Conservation (phyloP, 2,329 filamentous ascomycete genomes). For the Alternaria atra region DNA sequence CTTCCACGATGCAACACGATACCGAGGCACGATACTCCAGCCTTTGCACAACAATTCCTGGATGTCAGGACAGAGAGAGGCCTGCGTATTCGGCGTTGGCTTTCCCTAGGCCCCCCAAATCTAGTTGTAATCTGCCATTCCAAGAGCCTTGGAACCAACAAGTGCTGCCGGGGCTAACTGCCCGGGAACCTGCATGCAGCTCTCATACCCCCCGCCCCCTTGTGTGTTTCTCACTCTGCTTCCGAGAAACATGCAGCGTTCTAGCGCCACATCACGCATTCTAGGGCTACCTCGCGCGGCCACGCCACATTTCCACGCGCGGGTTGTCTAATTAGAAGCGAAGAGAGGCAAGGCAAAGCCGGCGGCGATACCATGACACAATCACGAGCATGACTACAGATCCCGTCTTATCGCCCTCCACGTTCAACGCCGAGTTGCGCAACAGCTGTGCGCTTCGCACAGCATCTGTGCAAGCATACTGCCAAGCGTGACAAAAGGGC, state of each 20-base stretch:
- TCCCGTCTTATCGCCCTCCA: neutral
- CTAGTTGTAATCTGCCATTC: conserved; percentile 4
- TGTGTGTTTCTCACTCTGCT: neutral
- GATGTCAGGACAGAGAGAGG: neutral
- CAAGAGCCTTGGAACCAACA: conserved; percentile 4
- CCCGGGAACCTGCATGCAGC: conserved; percentile 5
- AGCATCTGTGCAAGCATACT: neutral
- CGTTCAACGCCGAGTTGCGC: neutral
- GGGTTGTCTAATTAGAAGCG: neutral
- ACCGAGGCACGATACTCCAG: neutral
- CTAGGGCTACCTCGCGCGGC: neutral
- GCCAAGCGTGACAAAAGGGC: neutral
- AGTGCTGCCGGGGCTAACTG: conserved; percentile 2
- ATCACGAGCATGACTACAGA: neutral
- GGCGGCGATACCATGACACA: neutral
- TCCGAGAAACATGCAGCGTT: conserved; percentile 3
- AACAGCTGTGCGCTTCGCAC: neutral
- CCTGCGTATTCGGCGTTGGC: neutral
- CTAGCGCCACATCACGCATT: conserved; percentile 10
- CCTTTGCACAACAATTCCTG: neutral
- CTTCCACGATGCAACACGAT: neutral
- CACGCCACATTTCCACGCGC: neutral
- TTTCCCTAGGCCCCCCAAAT: neutral
- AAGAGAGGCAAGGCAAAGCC: neutral
- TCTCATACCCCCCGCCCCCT: neutral